Percentiles rank a stretch among this genome's conserved stretches.
These are phyloP conservation scores for Stramenopiles sp. DNA, from an alignment of 352 stramenopile species.

Conservation along the genomic window DNA sequence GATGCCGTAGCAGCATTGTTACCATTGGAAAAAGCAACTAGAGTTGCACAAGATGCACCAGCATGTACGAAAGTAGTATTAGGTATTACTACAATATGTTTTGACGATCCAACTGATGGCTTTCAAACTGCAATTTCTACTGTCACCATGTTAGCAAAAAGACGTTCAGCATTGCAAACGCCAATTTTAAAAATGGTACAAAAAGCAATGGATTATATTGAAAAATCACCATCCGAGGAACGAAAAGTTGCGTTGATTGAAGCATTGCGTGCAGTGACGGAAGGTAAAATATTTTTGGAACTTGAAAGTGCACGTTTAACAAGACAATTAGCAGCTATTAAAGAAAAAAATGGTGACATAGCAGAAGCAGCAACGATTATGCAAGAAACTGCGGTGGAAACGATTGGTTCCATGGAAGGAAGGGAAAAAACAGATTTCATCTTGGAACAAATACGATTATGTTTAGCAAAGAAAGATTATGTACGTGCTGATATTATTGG, in stretches of 20 bases:
- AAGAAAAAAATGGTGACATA: conserved; percentile 72
- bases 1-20: conserved; percentile 53
- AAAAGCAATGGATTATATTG: conserved; percentile 49
- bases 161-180: conserved; percentile 57
- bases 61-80: conserved; percentile 37
- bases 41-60: conserved; percentile 27
- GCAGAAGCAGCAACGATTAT: conserved; percentile 73
- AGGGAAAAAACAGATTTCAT: conserved; percentile 97
- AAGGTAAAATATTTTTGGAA: conserved; percentile 94
- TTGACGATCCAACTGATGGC: conserved; percentile 49
- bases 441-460: conserved; percentile 81
- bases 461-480: conserved; percentile 86
- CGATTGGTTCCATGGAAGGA: conserved; percentile 91
- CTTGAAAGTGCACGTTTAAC: conserved; percentile 79
- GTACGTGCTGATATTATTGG: conserved; percentile 82
- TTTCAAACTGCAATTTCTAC: conserved; percentile 66
- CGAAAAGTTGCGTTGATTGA: conserved; percentile 75
- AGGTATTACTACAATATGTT: conserved; percentile 46
- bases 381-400: conserved; percentile 94
- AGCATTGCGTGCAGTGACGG: conserved; percentile 69
- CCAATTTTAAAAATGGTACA: conserved; percentile 58
- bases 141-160: conserved; percentile 55
- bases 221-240: conserved; percentile 46
- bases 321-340: conserved; percentile 66
- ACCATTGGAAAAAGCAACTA: conserved; percentile 43